Percentiles rank a stretch among this genome's conserved stretches.
Conservation (phyloP, 371 early-diverging fungal genomes). For the Mortierella sp. region DNA sequence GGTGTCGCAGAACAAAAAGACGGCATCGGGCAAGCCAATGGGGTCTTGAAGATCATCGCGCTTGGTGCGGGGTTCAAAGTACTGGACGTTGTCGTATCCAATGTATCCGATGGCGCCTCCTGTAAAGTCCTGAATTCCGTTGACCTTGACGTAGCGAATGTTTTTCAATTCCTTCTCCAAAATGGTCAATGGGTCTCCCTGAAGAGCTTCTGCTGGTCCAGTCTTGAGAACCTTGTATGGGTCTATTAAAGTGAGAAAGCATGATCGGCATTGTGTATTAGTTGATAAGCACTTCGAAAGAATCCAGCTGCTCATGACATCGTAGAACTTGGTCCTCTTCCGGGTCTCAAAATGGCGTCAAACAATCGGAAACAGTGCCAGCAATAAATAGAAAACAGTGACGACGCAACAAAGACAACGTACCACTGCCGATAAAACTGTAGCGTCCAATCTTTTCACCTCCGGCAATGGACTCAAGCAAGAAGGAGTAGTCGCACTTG, state of each 20-base stretch:
- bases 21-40: conserved; percentile 91
- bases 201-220: conserved; percentile 75
- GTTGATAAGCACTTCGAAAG: not conserved
- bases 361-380: not conserved
- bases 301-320: conserved; percentile 10
- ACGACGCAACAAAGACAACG: conserved; percentile 26
- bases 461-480: conserved; percentile 96
- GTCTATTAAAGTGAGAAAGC: conserved; percentile 61
- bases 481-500: conserved; percentile 86
- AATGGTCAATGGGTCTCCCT: conserved; percentile 91
- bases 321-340: not conserved
- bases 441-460: conserved; percentile 96
- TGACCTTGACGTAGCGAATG: conserved; percentile 83
- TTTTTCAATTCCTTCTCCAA: conserved; percentile 87
- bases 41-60: conserved; percentile 84
- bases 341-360: not conserved
- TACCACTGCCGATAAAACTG: conserved; percentile 94
- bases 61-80: conserved; percentile 93
- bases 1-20: conserved; percentile 95
- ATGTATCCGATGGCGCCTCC: conserved; percentile 98
- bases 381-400: not conserved
- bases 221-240: conserved; percentile 89
- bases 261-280: not conserved
- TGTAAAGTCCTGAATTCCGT: conserved; percentile 91
- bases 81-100: conserved; percentile 95